Conservation (phyloP, 805 yeast species). For the Metschnikowia baotianmanensis region DNA sequence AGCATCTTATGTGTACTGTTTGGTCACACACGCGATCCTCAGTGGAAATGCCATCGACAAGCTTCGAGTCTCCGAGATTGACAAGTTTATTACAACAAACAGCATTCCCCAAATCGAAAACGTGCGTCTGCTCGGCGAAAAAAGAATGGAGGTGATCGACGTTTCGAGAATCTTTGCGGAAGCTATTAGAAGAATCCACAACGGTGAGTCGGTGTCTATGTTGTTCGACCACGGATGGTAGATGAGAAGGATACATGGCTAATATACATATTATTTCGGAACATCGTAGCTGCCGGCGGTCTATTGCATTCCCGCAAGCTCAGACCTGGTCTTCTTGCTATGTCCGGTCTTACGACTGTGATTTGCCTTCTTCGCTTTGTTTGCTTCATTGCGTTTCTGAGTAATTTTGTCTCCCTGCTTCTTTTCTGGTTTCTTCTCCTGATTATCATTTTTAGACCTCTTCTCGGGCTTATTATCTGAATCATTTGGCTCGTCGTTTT, state of each 20-base stretch:
- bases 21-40: conserved; percentile 90
- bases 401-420: conserved; percentile 1
- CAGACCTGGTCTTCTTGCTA: conserved; percentile 47
- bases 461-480: conserved; percentile 12
- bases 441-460: not conserved
- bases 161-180: conserved; percentile 89
- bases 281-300: not conserved
- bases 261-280: not conserved
- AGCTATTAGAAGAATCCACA: conserved; percentile 92
- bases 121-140: conserved; percentile 46
- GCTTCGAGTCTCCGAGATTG: conserved; percentile 66
- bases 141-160: conserved; percentile 75
- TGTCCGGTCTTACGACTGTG: conserved; percentile 66
- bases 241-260: not conserved
- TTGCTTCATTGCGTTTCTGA: conserved; percentile 43
- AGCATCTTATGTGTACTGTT: conserved; percentile 78
- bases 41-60: conserved; percentile 86
- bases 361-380: conserved; percentile 57
- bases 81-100: conserved; percentile 84
- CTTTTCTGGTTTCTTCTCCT: not conserved
- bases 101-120: conserved; percentile 82
- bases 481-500: not conserved
- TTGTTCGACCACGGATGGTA: conserved; percentile 81
- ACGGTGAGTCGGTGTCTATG: conserved; percentile 95
- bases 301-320: conserved; percentile 26